These are phyloP conservation scores for Colletotrichum melonis DNA, from an alignment of 2,329 filamentous ascomycete genomes.

Conservation along the genomic window DNA sequence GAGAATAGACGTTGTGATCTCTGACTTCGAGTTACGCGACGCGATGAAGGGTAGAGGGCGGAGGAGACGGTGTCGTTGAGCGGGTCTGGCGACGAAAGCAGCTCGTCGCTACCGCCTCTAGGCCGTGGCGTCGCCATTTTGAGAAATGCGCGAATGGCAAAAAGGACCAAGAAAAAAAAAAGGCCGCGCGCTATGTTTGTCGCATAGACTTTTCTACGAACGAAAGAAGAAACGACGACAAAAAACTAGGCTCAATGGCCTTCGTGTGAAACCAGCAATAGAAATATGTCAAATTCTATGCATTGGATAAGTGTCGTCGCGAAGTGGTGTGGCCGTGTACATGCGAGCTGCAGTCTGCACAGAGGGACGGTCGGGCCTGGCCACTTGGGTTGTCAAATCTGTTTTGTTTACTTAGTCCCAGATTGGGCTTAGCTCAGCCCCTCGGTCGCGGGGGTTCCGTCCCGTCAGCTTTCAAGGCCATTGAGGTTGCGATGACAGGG, in stretches of 20 bases:
- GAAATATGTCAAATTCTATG: slow-evolving; percentile 19
- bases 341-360: slow-evolving; percentile 5
- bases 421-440: slow-evolving; percentile 1
- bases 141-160: slow-evolving; percentile 33
- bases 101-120: slow-evolving; percentile 47
- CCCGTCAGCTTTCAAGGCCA: too few relatives aligned
- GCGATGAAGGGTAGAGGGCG: slow-evolving; percentile 48
- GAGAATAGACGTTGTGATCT: slow-evolving; percentile 52
- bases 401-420: slow-evolving; percentile 35
- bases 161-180: not conserved
- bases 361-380: slow-evolving; percentile 4
- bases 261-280: slow-evolving; percentile 18
- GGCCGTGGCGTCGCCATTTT: slow-evolving; percentile 46
- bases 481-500: slow-evolving; percentile 7
- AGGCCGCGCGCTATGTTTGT: slow-evolving; percentile 19
- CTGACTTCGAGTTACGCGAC: slow-evolving; percentile 54
- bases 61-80: slow-evolving; percentile 53
- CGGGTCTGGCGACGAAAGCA: slow-evolving; percentile 64
- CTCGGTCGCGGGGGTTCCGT: slow-evolving; percentile 1
- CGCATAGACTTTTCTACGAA: slow-evolving; percentile 13
- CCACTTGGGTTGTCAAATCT: slow-evolving; percentile 13
- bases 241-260: slow-evolving; percentile 14
- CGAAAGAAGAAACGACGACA: slow-evolving; percentile 2
- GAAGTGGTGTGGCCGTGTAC: slow-evolving; percentile 21
- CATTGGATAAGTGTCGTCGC: slow-evolving; percentile 26